Base-by-base conservation (phyloP, 1,284 basidiomycete genomes). In the Cryptococcus wingfieldii region DNA sequence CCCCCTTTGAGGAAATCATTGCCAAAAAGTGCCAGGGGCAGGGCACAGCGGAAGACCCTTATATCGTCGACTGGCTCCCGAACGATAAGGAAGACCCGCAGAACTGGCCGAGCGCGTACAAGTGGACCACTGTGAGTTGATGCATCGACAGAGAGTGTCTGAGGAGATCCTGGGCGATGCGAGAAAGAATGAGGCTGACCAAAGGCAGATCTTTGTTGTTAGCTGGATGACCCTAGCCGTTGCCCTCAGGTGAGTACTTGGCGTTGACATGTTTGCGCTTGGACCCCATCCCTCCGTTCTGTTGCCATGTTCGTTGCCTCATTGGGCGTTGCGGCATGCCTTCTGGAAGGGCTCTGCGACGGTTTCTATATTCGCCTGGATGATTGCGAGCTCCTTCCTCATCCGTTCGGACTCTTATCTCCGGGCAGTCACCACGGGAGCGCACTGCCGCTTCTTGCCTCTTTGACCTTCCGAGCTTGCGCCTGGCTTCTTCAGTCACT, bases 31-130 rank as follows among this genome's bases (percentile, higher is more conserved):
- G 79, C 61, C 60, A 55, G 37, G 78, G 78, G 7, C 58, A 62
- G 18, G 78, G 78, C 9, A 78, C 77, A 4, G 57, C 69, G 5
- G 69, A 68, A 12, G 71, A 76, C 47, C 78, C 78, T 0, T 79
- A 68, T 58, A 62, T 79, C 14, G 68, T 79, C 25, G 72, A 75
- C 56, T 75, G 72, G 72, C 53, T 75, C 10, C 54, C 56, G 1
- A 54, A 54, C 23, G 67, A 75, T 57, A 59, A 58, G 38, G 71
- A 71, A 56, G 68, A 75, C 55, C 72, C 72, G 2, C 70, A 73
- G 54, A 58, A 58, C 19, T 73, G 70, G 70, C 45, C 59, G 2
- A 28, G 47, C 4, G 34, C 45, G n/a, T 68, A 62, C 55, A 71
- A 73, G 51, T 75, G 73, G 73, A 48, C 50, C 38, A 62, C 60